These are phyloP conservation scores for Hysterangium stoloniferum DNA, from an alignment of 768 basidiomycete species.

Conservation along the genomic window DNA sequence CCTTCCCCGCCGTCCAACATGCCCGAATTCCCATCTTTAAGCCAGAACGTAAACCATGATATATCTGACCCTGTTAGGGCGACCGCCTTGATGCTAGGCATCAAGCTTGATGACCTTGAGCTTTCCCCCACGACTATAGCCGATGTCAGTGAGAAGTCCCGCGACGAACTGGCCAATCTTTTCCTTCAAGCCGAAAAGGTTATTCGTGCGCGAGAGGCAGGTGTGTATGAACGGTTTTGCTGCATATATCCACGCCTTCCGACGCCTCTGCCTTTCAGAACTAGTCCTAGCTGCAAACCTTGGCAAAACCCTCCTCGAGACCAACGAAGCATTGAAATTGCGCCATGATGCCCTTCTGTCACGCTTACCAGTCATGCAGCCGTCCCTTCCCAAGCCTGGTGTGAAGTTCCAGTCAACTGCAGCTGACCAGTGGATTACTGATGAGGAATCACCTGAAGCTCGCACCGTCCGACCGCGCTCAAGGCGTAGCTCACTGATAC, in stretches of 20 bases:
- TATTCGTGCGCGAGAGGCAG: conserved; percentile 70
- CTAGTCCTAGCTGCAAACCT: conserved; percentile 59
- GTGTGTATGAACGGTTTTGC: conserved; percentile 33
- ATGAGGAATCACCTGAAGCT: conserved; percentile 17
- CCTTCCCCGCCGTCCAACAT: conserved; percentile 56
- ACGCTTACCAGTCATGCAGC: conserved; percentile 46
- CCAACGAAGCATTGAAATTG: conserved; percentile 57
- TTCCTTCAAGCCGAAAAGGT: conserved; percentile 66
- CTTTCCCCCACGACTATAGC: not conserved
- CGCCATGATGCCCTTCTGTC: conserved; percentile 68
- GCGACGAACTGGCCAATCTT: conserved; percentile 63
- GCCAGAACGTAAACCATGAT: conserved; percentile 22
- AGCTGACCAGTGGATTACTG: conserved; percentile 18
- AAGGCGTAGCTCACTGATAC: conserved; percentile 46
- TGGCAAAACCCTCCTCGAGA: conserved; percentile 62
- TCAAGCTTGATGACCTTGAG: conserved; percentile 6
- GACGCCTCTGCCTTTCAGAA: conserved; percentile 34
- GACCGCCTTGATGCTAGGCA: conserved; percentile 14
- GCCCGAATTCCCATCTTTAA: conserved; percentile 27
- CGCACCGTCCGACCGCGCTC: conserved; percentile 22
- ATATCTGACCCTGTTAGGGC: conserved; percentile 11
- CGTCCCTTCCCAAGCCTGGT: conserved; percentile 18
- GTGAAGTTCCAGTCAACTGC: conserved; percentile 18
- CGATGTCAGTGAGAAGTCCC: conserved; percentile 42
- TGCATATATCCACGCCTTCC: conserved; percentile 1